Base-by-base conservation (phyloP, 2,329 filamentous ascomycete species). In the Ascochyta clinopodiicola region DNA sequence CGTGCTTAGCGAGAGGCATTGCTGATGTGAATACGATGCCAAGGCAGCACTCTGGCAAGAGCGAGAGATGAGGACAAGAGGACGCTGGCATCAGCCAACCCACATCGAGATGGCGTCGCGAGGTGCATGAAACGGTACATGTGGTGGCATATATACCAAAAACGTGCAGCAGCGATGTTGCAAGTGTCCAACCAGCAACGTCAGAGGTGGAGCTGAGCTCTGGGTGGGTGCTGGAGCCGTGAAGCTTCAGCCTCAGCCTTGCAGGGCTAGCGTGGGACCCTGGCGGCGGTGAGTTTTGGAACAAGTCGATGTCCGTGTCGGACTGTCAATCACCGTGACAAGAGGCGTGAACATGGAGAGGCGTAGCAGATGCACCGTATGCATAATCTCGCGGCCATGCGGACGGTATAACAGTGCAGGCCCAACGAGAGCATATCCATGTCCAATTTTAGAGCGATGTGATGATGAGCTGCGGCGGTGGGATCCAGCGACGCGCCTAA, bases 361-460 rank as follows among this genome's bases (percentile, higher is more conserved):
- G 44, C 54, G 38, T 37, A 40, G 37, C 19, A 17, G 7, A 32
- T 6, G 24, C 29, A 29, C 13, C 4, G 3, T 6, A 32, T 10
- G 44, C 32, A 34, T 44, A 51, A 37, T 25, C 8, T 39, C 32
- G 35, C 42, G 13, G 42, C 22, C 43, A 36, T 39, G 42, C 34
- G 43, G 53, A 12, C 31, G 54, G 54, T 35, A 24, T 21, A 48
- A 44, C 9, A 29, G 1, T 36, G 44, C 34, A 31, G 17, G 25
- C 4, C n/a, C 38, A 32, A 34, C 21, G 32, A 37, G 38, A 19
- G 37, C 43, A 32, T 24, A 21, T 44, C 47, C 54, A 57, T 24
- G 31, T 44, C 47, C 54, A 57, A 51, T 47, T 51, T 51, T 57
- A 52, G 52, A 54, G 46, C 37, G 52, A 31, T 25, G 37, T 32